These are phyloP conservation scores for Aspergillus uvarum DNA, from an alignment of 2,329 filamentous ascomycete genomes.

Conservation along the genomic window DNA sequence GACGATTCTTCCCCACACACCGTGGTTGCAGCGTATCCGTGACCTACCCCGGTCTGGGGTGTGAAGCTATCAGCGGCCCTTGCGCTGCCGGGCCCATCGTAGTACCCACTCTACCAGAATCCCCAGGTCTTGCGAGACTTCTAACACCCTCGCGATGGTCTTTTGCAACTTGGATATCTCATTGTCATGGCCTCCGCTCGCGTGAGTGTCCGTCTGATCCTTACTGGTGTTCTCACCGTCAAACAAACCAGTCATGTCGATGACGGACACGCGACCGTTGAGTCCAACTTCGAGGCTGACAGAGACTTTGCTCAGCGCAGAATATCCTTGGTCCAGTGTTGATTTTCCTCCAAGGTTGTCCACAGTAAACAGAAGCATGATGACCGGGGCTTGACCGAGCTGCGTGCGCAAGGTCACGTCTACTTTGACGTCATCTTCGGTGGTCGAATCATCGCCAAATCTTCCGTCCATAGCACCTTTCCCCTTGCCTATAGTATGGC, in stretches of 20 bases:
- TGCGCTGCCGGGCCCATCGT: slow-evolving; percentile 35
- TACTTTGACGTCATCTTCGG: slow-evolving; percentile 33
- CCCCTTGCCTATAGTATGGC: slow-evolving; percentile 1
- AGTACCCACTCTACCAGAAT: slow-evolving; percentile 47
- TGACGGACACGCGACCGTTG: slow-evolving; percentile 42
- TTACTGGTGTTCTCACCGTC: slow-evolving; percentile 17
- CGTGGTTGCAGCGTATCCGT: slow-evolving; percentile 7
- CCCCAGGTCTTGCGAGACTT: slow-evolving; percentile 47
- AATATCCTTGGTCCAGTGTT: slow-evolving; percentile 8
- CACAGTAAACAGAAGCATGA: slow-evolving; percentile 40
- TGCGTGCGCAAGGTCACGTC: slow-evolving; percentile 42
- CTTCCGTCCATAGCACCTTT: slow-evolving; percentile 4
- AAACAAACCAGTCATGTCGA: slow-evolving; percentile 38
- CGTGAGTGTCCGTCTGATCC: slow-evolving; percentile 22
- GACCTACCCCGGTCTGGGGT: background rate
- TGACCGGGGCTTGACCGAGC: slow-evolving; percentile 38
- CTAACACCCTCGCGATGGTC: slow-evolving; percentile 41
- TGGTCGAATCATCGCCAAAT: background rate
- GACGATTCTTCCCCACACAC: slow-evolving; percentile 10
- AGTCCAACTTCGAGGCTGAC: slow-evolving; percentile 42
- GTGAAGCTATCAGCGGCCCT: slow-evolving; percentile 14
- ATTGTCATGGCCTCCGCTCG: slow-evolving; percentile 17
- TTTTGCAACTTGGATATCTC: slow-evolving; percentile 29
- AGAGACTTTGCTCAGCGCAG: slow-evolving; percentile 28
- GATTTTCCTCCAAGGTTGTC: slow-evolving; percentile 13